Conservation (phyloP, 176 grass and related monocot genomes). For the Eragrostis nindensis region DNA sequence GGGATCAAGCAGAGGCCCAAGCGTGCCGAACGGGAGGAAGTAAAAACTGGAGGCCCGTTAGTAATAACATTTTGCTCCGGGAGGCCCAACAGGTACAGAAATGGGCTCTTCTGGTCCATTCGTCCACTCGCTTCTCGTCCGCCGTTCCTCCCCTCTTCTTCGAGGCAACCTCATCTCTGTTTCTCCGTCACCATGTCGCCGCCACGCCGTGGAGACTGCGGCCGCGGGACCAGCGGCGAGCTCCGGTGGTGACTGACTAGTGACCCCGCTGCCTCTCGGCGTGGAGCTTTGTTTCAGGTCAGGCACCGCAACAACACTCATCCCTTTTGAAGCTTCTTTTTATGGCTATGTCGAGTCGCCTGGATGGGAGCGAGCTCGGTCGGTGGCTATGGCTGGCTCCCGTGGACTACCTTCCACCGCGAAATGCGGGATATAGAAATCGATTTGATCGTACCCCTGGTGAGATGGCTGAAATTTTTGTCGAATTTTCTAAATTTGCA, state of each 20-base stretch:
- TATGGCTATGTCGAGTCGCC: neutral
- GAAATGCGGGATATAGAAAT: neutral
- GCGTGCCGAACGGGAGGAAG: too few relatives aligned
- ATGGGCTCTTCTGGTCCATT: neutral
- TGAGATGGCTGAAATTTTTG: neutral
- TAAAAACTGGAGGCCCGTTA: neutral
- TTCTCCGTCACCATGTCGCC: neutral
- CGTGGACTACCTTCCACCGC: neutral
- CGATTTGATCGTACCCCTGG: neutral
- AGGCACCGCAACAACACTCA: neutral
- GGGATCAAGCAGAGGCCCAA: neutral
- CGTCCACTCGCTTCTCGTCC: neutral
- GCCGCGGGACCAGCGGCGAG: neutral
- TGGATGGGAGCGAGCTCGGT: neutral
- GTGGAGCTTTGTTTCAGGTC: neutral
- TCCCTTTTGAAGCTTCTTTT: neutral
- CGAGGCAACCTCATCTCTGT: constrained; percentile 27
- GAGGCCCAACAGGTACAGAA: neutral
- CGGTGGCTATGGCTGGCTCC: neutral
- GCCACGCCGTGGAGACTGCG: constrained; percentile 8
- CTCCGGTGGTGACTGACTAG: constrained; percentile 19
- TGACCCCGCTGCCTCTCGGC: neutral
- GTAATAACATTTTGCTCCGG: neutral
- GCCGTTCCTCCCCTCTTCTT: too few relatives aligned
- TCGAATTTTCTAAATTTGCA: neutral